Evolutionary conservation across 768 basidiomycete genomes (phyloP).

Genomic region (Boletus barrowsii): DNA sequence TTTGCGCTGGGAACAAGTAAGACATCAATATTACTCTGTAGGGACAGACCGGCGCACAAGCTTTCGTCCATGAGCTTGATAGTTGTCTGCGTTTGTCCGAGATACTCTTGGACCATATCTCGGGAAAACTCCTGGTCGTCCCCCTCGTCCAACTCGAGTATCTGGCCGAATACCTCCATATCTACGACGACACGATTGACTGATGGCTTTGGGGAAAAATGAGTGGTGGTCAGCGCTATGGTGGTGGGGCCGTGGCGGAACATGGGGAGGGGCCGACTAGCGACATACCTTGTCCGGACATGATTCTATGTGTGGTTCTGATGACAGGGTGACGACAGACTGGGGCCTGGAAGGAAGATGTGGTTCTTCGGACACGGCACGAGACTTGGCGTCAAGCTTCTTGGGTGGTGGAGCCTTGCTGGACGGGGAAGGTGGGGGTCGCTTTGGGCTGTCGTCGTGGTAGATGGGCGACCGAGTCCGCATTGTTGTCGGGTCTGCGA

Average conservation of each 20-base stretch:
- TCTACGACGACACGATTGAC: slow-evolving; percentile 52
- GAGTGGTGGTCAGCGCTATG: slow-evolving; percentile 7
- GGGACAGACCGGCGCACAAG: slow-evolving; percentile 56
- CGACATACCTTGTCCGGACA: slow-evolving; percentile 29
- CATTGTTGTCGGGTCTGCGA: slow-evolving; percentile 26
- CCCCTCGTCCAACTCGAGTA: slow-evolving; percentile 86
- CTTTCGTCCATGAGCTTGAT: slow-evolving; percentile 75
- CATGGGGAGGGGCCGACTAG: neutral
- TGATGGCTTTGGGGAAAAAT: slow-evolving; percentile 3
- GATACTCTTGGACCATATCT: slow-evolving; percentile 78
- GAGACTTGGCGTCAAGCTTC: slow-evolving; percentile 32
- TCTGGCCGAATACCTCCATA: slow-evolving; percentile 78
- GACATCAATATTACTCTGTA: slow-evolving; percentile 10
- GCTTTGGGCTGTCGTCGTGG: slow-evolving; percentile 27
- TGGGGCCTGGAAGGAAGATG: slow-evolving; percentile 8
- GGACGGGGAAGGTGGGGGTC: slow-evolving; percentile 33
- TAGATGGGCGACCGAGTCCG: slow-evolving; percentile 31
- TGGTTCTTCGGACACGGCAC: slow-evolving; percentile 29
- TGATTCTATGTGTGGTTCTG: slow-evolving; percentile 19
- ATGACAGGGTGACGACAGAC: neutral
- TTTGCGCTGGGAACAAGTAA: slow-evolving; percentile 38
- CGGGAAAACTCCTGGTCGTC: slow-evolving; percentile 77
- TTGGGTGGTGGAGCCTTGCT: slow-evolving; percentile 29
- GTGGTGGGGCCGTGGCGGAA: neutral
- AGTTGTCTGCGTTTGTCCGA: slow-evolving; percentile 72